Evolutionary conservation across 176 grass and related monocot genomes (phyloP).

Genomic region (Bromus sterilis): DNA sequence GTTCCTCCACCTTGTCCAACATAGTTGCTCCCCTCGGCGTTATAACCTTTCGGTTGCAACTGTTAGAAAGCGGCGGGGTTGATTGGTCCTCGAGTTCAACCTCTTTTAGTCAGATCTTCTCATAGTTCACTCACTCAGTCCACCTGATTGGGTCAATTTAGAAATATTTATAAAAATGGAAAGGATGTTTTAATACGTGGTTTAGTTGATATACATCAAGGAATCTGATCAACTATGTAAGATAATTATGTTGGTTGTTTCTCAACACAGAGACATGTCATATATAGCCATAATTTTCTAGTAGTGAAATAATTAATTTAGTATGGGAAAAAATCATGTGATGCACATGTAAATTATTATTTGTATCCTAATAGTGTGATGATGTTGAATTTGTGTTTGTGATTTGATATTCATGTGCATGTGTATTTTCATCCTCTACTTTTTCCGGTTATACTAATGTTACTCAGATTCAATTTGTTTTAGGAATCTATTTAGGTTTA

Average conservation of each 20-base stretch:
- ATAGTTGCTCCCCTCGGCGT: too few relatives aligned
- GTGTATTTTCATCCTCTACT: neutral
- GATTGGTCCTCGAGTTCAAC: slow-evolving; percentile 74
- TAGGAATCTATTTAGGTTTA: neutral
- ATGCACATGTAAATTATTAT: neutral
- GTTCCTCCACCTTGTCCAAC: too few relatives aligned
- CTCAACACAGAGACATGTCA: neutral
- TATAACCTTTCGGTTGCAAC: too few relatives aligned
- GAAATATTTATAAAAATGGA: neutral
- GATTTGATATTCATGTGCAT: neutral
- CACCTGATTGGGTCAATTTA: neutral
- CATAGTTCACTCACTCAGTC: neutral
- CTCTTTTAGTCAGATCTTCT: slow-evolving; percentile 29
- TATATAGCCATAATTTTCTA: neutral
- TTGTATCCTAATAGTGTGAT: neutral
- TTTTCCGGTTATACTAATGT: neutral
- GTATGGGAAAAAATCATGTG: neutral
- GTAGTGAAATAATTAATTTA: neutral
- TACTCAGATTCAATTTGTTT: neutral
- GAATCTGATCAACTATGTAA: neutral
- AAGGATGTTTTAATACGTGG: neutral
- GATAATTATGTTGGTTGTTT: neutral
- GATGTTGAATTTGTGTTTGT: too few relatives aligned
- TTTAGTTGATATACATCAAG: neutral
- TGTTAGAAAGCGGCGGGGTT: slow-evolving; percentile 39